Conservation (phyloP, 1,284 basidiomycete genomes). For the Gomphus bonarii region DNA sequence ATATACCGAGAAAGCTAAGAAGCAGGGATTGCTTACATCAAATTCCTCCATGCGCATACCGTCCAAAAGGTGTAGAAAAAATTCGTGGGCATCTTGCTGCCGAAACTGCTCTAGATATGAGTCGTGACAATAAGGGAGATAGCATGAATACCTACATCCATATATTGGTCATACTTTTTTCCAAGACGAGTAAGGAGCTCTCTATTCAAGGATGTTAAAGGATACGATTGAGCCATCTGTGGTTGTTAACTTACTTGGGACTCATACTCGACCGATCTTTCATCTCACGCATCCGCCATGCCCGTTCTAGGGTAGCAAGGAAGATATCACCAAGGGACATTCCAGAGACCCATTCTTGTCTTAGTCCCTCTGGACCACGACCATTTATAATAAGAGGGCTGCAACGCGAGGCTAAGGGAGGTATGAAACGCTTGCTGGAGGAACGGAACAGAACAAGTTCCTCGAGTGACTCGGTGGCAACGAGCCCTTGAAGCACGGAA, state of each 20-base stretch:
- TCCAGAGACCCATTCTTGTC: slow-evolving; percentile 39
- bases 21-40: slow-evolving; percentile 48
- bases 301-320: slow-evolving; percentile 40
- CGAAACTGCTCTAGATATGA: slow-evolving; percentile 35
- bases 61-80: slow-evolving; percentile 81
- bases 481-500: slow-evolving; percentile 67
- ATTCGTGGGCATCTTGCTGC: slow-evolving; percentile 94
- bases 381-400: slow-evolving; percentile 22
- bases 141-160: slow-evolving; percentile 38
- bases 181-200: slow-evolving; percentile 61
- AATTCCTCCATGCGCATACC: slow-evolving; percentile 93
- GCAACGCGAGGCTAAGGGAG: neutral
- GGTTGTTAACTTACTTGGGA: slow-evolving; percentile 43
- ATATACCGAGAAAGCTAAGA: neutral
- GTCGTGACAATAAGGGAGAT: neutral
- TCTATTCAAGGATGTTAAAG: slow-evolving; percentile 19
- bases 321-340: slow-evolving; percentile 58
- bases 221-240: neutral
- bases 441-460: slow-evolving; percentile 49
- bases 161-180: slow-evolving; percentile 86
- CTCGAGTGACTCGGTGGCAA: slow-evolving; percentile 53
- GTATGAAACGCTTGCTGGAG: slow-evolving; percentile 43
- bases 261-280: slow-evolving; percentile 41
- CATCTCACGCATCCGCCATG: slow-evolving; percentile 49
- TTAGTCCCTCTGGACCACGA: slow-evolving; percentile 33